Base-by-base conservation (phyloP, 305 asterid genomes). In the Fraxinus paxiana region DNA sequence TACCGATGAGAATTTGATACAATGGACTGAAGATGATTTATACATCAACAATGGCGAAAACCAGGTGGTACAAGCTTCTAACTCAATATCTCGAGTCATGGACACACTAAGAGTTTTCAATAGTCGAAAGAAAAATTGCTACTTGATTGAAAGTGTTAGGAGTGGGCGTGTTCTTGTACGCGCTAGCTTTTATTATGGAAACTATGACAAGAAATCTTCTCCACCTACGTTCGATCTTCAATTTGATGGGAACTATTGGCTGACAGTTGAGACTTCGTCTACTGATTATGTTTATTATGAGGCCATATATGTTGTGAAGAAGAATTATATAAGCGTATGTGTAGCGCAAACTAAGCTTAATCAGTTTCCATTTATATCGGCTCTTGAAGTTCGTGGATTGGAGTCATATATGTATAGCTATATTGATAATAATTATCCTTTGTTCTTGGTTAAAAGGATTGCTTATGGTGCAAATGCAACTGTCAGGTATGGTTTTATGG, bases 101-200 rank as follows among this genome's bases (percentile, higher is more conserved):
- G 85, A 92, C 91, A 88, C 91, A 0, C 84, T 93, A 0, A 70
- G 98, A 28, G 93, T 91, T 65, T 93, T 93, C 91, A 85, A 85
- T 1, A 83, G 69, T 17, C 79, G 84, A 0, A 90, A 43, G 26
- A 93, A 87, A 73, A 91, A 90, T 73, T 93, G 97, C 75, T 93
- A 88, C 85, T 2, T 28, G 2, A 83, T 90, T 63, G 20, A 37
- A 73, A 71, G 67, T 1, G 67, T 74, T 2, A 34, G 2, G 46
- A 79, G 73, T 0, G 87, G 78, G 26, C 84, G 88, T 6, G 82
- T 92, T 37, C 88, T 91, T 0, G 79, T 89, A 7, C 92, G 94
- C 1, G 96, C 93, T 6, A 81, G 87, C 69, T 93, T 93, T 80
- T 13, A 83, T 85, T 93, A 93, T n/a, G 98, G 98, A 17, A 93